Base-by-base conservation (phyloP, 257 asterid species). In the Lantana camara region DNA sequence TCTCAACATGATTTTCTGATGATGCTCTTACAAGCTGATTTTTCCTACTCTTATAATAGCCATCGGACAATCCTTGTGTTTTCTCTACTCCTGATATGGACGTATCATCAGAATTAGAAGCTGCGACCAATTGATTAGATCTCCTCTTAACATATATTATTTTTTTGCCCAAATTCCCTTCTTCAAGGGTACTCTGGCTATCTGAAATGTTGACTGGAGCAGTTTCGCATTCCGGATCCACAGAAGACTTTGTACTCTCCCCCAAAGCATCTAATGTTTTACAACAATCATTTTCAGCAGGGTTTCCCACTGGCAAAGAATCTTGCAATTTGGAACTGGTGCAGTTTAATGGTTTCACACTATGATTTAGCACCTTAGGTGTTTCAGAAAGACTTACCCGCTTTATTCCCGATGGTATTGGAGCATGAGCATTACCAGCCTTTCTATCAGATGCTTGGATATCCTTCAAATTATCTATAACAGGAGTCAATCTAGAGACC, bases 11-110 rank as follows among this genome's bases (percentile, higher is more conserved):
- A 69, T 75, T 76, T 75, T 75, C 82, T 71, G 72, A n/a, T 46
- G 81, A 68, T 54, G 86, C 79, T 80, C 97, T 85, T 60, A 94
- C 74, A 72, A 94, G 91, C 84, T 94, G 97, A 75, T 90, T 84
- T 77, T 77, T 80, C 79, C 75, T 88, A 73, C 85, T 84, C 85
- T 90, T 94, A 74, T 75, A 86, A 83, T 90, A 90, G 57, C 88
- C 88, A 74, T 76, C 88, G 44, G 96, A 81, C 30, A 82, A 71
- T 16, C 77, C 48, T 57, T 66, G 81, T 57, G 62, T 44, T 60
- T 73, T 76, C 71, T 81, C 89, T 67, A 45, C 60, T 70, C 60
- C 64, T 37, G 24, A 47, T 30, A 11, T 38, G 32, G 79, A 45
- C 35, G 21, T 45, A 57, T 77, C 85, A 22, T 64, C 67, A 63